Percentiles rank a stretch among this genome's conserved stretches.
Evolutionary conservation across 331 rosid genomes (phyloP).

Genomic region (Pyracantha coccinea): DNA sequence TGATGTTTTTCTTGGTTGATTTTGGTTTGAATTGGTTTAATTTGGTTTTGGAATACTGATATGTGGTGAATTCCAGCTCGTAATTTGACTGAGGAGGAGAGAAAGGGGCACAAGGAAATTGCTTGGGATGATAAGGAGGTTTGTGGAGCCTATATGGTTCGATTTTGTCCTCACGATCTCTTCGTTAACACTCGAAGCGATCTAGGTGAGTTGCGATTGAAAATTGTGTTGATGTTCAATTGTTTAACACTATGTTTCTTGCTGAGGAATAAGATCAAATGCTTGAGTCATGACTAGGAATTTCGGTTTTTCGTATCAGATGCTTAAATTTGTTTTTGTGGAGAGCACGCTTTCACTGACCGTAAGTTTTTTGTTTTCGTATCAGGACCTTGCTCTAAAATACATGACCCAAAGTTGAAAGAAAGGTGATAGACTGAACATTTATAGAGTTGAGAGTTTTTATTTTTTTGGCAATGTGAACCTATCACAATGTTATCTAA

Average conservation of each 20-base stretch:
- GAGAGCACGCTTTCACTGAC: conserved; percentile 1
- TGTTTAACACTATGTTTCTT: not conserved
- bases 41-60: not conserved
- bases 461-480: not conserved
- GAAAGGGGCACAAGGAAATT: conserved; percentile 79
- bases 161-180: conserved; percentile 98
- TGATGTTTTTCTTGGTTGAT: not conserved
- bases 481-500: not conserved
- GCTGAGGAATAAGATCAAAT: not conserved
- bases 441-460: not conserved
- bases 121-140: conserved; percentile 93
- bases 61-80: conserved; percentile 52
- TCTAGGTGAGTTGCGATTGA: conserved; percentile 52
- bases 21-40: not conserved
- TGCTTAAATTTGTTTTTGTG: not conserved
- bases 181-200: conserved; percentile 96
- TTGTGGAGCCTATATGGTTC: conserved; percentile 88
- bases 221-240: not conserved
- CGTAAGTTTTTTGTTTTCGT: not conserved
- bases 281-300: not conserved
- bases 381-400: conserved; percentile 82
- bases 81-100: conserved; percentile 90
- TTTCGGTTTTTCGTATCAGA: not conserved
- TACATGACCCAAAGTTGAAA: conserved; percentile 92
- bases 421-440: conserved; percentile 53